Base-by-base conservation (phyloP, 2,329 filamentous ascomycete genomes). In the Arthroderma sp. region DNA sequence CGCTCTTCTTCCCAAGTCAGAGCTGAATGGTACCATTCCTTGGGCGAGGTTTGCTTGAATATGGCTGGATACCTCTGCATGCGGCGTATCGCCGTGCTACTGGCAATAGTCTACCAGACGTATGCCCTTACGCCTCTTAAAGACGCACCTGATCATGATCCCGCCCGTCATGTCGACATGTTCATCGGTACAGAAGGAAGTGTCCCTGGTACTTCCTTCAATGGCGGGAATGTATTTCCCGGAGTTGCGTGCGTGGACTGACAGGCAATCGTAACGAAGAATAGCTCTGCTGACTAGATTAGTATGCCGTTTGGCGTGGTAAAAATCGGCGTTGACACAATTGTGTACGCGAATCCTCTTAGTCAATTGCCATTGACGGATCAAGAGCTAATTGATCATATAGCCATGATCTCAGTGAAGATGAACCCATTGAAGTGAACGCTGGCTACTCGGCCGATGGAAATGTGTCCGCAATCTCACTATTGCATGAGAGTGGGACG, bases 401-500 rank as follows among this genome's bases (percentile, higher is more conserved):
- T 31, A 40, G 38, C 10, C 38, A 40, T 11, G 38, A 40, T 9
- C 29, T 40, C n/a, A 30, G 33, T 30, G 38, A 32, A 30, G 27
- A 31, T 29, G 33, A 30, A 11, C 30, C 30, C 4, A 30, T 58
- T 4, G 64, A 64, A 1, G 57, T 61, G 42, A 68, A 68, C 52
- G 64, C 64, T 22, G 67, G 66, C 3, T 68, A 66, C 57, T 58
- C 58, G 10, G 68, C 68, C 0, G 71, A 74, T 52, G 70, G 68
- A 2, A 70, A 66, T 48, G 59, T 75, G 29, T 69, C 68, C 4
- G 72, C 70, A 10, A 72, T 75, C 54, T 59, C 56, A 51, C 56
- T 66, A 29, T 66, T 72, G 66, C 71, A 73, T 52, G 69, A 72
- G 50, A 65, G 59, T 43, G 70, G 70, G 3, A 72, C 68, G 36